Conservation (phyloP, 140 eudicot genomes). For the Bidens hawaiensis region DNA sequence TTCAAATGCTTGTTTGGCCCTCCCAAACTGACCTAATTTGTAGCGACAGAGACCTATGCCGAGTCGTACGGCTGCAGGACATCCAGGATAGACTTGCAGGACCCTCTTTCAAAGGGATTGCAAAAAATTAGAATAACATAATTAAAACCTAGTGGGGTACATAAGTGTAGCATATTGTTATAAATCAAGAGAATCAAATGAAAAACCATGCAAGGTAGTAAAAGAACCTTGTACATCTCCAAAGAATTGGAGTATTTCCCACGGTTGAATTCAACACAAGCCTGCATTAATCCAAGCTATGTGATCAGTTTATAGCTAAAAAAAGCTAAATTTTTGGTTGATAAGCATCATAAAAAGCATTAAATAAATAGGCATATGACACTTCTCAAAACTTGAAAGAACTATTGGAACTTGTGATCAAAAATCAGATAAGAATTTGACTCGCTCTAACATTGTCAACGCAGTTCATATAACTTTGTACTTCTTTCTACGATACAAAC, state of each 20-base stretch:
- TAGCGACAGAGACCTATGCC: slow-evolving; percentile 96
- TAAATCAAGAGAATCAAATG: slow-evolving; percentile 11
- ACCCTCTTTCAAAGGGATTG: slow-evolving; percentile 56
- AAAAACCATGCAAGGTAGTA: slow-evolving; percentile 6
- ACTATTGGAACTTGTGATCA: neutral
- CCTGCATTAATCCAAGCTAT: slow-evolving; percentile 45
- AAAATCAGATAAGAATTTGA: neutral
- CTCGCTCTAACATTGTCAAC: slow-evolving; percentile 2
- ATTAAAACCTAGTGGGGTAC: neutral
- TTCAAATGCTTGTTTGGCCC: slow-evolving; percentile 92
- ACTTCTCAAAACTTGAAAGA: neutral
- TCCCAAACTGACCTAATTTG: slow-evolving; percentile 84
- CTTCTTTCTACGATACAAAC: slow-evolving; percentile 14
- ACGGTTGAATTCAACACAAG: slow-evolving; percentile 92
- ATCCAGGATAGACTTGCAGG: slow-evolving; percentile 80
- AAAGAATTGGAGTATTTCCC: slow-evolving; percentile 76
- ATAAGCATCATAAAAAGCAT: neutral
- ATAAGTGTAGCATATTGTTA: slow-evolving; percentile 3
- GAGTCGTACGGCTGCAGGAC: slow-evolving; percentile 92
- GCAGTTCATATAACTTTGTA: neutral
- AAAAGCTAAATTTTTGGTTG: slow-evolving; percentile 1
- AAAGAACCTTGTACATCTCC: slow-evolving; percentile 89
- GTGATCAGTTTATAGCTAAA: slow-evolving; percentile 12
- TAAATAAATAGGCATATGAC: neutral
- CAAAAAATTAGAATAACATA: slow-evolving; percentile 1